Evolutionary conservation across 805 yeast species (phyloP).

Genomic region (Wickerhamomyces silvicola): DNA sequence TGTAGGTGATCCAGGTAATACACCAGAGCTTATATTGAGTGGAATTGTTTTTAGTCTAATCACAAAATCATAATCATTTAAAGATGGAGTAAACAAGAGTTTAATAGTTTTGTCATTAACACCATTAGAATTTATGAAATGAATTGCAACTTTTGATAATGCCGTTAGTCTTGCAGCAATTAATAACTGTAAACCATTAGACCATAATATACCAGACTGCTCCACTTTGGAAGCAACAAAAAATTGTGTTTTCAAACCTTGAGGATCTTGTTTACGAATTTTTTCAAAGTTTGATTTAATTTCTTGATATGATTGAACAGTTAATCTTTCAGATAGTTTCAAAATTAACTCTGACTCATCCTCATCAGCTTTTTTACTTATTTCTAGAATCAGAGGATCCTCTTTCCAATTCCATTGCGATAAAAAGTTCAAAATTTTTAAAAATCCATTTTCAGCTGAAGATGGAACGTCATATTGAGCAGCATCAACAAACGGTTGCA

Average conservation of each 20-base stretch:
- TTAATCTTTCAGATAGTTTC: slow-evolving; percentile 53
- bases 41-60: slow-evolving; percentile 47
- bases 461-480: slow-evolving; percentile 81
- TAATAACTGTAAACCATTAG: slow-evolving; percentile 57
- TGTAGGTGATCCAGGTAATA: slow-evolving; percentile 36
- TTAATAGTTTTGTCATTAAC: slow-evolving; percentile 36
- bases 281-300: slow-evolving; percentile 60
- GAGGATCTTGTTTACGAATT: slow-evolving; percentile 74
- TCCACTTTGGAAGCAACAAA: slow-evolving; percentile 82
- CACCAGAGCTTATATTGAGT: slow-evolving; percentile 46
- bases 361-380: slow-evolving; percentile 44
- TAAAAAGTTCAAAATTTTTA: slow-evolving; percentile 63
- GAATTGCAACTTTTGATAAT: slow-evolving; percentile 68
- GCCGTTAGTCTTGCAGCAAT: slow-evolving; percentile 87
- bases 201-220: slow-evolving; percentile 82
- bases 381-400: slow-evolving; percentile 74
- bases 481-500: slow-evolving; percentile 80
- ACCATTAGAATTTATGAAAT: slow-evolving; percentile 43
- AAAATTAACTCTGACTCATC: slow-evolving; percentile 32
- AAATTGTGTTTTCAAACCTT: slow-evolving; percentile 69
- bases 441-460: slow-evolving; percentile 73
- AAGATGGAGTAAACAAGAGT: slow-evolving; percentile 71
- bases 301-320: slow-evolving; percentile 53
- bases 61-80: slow-evolving; percentile 78
- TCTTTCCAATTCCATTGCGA: slow-evolving; percentile 94